These are phyloP conservation scores for Aspergillus niger DNA, from an alignment of 2,329 filamentous ascomycete species.

Conservation along the genomic window DNA sequence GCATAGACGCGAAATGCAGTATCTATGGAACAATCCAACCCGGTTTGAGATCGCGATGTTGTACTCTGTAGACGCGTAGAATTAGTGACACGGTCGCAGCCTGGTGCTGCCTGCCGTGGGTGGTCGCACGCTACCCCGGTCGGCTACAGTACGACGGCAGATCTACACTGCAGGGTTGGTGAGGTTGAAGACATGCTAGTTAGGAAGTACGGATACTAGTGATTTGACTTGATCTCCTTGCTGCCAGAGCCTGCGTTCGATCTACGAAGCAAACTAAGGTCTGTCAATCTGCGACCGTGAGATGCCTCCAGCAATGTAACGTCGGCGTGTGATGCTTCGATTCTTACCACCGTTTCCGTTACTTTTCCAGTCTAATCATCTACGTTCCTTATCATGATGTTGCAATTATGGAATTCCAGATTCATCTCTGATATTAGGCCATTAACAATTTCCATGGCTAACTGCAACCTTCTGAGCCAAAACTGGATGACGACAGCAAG, in stretches of 20 bases:
- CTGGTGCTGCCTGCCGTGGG: not conserved
- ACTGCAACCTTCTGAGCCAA: not conserved
- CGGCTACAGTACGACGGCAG: too few relatives aligned
- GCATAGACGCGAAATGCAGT: slow-evolving; percentile 39
- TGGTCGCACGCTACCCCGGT: not conserved
- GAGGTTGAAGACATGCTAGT: too few relatives aligned
- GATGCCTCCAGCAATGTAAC: not conserved
- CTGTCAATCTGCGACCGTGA: not conserved
- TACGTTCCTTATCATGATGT: not conserved
- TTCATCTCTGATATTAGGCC: not conserved
- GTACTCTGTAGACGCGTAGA: not conserved
- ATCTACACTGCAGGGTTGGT: not conserved
- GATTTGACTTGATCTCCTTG: not conserved
- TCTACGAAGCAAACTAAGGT: not conserved
- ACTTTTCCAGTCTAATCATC: not conserved
- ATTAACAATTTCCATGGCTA: not conserved
- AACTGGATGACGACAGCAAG: too few relatives aligned
- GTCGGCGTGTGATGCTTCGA: not conserved
- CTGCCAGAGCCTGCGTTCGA: not conserved
- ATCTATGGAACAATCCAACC: slow-evolving; percentile 27
- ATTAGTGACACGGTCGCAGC: slow-evolving; percentile 1
- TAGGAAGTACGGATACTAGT: not conserved
- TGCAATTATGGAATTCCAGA: not conserved
- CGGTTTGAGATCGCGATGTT: slow-evolving; percentile 9
- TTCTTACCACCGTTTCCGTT: not conserved